Evolutionary conservation across 1,284 basidiomycete genomes (phyloP), one percentile per base, ranked within the genome.

Genomic region (Stygiomarasmius scandens): DNA sequence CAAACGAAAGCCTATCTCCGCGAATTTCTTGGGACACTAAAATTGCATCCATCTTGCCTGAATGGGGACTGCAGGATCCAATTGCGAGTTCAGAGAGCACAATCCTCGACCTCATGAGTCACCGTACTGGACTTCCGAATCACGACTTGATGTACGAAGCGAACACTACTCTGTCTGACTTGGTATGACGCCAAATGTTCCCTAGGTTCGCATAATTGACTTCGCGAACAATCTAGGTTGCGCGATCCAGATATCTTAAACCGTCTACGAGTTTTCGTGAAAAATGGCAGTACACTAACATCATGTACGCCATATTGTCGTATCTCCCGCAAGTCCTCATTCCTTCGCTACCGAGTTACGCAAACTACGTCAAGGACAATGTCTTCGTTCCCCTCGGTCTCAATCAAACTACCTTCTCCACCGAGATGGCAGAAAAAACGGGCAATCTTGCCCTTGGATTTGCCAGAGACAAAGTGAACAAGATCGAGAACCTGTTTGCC

Each of bases 41-140:
- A 45, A 59, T 71, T 10, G 55, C 56, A 9, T 59, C 64, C 9
- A 29, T 71, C 9, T 52, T 67, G 5, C 67, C 69, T 0, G 56
- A 54, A 16, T 69, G 63, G 62, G 56, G 57, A 44, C 43, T 68
- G 19, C 22, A 25, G n/a, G 66, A 67, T 52, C 60, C 63, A 0
- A 25, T 66, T 36, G 67, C 66, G 11, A 52, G 65, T 2, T 48
- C 56, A 25, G 49, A 66, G 25, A 58, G 62, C n/a, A 67, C 61
- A 1, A 59, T 67, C 11, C 52, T 64, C 32, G 69, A 71, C 52
- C 55, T 63, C 11, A 69, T 69, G 66, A 63, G 58, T 32, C 68
- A 69, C 52, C 67, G 67, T 23, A 67, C 65, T 14, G 69, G 69
- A 1, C 55, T 64, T 19, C 68, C 69, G 34, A 58, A 55, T 16